Percentiles rank a stretch among this genome's conserved stretches.
These are phyloP conservation scores for Teratosphaeria destructans DNA, from an alignment of 2,329 filamentous ascomycete species.

Conservation along the genomic window DNA sequence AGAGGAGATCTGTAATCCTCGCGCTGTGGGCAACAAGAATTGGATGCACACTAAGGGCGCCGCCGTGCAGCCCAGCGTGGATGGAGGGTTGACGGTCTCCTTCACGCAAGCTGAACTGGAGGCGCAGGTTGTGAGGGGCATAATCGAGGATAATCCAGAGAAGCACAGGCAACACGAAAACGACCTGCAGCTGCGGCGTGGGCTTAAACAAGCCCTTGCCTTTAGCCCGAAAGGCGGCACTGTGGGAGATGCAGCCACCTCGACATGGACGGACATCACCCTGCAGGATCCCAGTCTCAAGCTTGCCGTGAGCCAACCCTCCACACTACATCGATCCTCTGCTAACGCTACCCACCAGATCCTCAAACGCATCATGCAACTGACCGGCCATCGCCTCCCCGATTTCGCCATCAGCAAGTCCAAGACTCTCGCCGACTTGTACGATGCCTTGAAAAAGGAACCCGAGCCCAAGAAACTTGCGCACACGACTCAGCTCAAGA, in stretches of 20 bases:
- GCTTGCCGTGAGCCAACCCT: constrained; percentile 55
- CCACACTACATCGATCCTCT: not conserved
- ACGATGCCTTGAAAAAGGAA: constrained; percentile 25
- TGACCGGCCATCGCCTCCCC: constrained; percentile 66
- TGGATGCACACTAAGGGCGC: constrained; percentile 7
- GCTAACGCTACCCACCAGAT: constrained; percentile 43
- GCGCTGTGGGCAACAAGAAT: constrained; percentile 2
- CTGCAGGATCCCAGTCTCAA: constrained; percentile 52
- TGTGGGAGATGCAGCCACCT: not conserved
- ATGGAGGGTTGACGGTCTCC: constrained; percentile 2
- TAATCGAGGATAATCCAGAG: constrained; percentile 1
- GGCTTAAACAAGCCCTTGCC: not conserved
- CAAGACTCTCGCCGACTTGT: constrained; percentile 29
- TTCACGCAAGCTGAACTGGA: not conserved
- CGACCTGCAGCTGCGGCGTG: not conserved
- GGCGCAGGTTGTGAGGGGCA: constrained; percentile 3
- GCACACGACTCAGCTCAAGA: constrained; percentile 43
- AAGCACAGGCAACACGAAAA: not conserved
- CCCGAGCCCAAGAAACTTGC: constrained; percentile 47
- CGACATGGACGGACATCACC: constrained; percentile 47
- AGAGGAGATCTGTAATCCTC: constrained; percentile 4
- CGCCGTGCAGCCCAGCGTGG: constrained; percentile 1
- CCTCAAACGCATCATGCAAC: constrained; percentile 67
- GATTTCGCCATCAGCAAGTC: constrained; percentile 51
- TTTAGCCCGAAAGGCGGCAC: not conserved